phyloP scores from a whole-genome alignment of 768 basidiomycete species.

The Psilocybe sp. region DNA sequence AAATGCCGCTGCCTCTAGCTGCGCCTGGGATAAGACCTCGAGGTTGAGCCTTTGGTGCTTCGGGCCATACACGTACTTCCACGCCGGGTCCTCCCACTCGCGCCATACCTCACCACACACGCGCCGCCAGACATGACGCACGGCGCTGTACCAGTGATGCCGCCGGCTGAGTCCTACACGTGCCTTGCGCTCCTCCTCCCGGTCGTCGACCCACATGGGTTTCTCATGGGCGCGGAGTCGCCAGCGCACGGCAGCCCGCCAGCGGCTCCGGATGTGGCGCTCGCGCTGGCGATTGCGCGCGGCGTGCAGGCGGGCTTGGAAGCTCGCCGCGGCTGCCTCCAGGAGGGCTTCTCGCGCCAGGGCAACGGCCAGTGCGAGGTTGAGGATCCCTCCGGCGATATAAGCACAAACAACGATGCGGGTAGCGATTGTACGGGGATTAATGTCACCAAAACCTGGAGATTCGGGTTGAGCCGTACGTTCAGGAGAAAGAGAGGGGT shows the following conservation, averaged over 20 bases:
- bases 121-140: constrained; percentile 9
- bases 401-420: constrained; percentile 63
- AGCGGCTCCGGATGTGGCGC: constrained; percentile 46
- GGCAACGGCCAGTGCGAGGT: constrained; percentile 59
- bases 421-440: constrained; percentile 45
- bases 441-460: constrained; percentile 75
- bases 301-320: constrained; percentile 49
- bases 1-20: constrained; percentile 60
- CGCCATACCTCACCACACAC: constrained; percentile 13
- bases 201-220: constrained; percentile 53
- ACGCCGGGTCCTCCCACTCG: constrained; percentile 20
- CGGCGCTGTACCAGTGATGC: constrained; percentile 14
- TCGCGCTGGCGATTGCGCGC: constrained; percentile 47
- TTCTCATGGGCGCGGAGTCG: constrained; percentile 48
- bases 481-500: background rate
- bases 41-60: constrained; percentile 61
- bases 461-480: constrained; percentile 7
- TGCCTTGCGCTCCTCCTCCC: constrained; percentile 10
- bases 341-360: constrained; percentile 69
- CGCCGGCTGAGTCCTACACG: constrained; percentile 3
- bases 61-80: constrained; percentile 28
- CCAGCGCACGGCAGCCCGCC: constrained; percentile 63
- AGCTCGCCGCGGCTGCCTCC: constrained; percentile 68
- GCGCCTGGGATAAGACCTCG: constrained; percentile 49
- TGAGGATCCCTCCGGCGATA: constrained; percentile 58